Percentiles rank a stretch among this genome's conserved stretches.
phyloP scores from a whole-genome alignment of 345 rosid species.

The Citrus hindsii region DNA sequence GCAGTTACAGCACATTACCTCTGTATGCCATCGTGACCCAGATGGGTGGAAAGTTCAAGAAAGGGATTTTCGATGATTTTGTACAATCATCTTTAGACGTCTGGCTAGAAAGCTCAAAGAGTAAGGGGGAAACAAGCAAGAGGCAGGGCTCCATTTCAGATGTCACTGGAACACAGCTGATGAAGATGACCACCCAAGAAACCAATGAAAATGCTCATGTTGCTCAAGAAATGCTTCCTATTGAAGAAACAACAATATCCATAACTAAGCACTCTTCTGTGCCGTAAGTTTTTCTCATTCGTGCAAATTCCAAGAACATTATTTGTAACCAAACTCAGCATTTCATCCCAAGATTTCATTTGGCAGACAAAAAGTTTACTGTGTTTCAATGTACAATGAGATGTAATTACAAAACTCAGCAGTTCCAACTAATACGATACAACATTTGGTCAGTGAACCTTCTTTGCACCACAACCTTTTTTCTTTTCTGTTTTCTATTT shows the following conservation, averaged over 20 bases:
- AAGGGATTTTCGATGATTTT: constrained; percentile 35
- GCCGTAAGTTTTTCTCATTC: no score
- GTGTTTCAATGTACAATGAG: background rate
- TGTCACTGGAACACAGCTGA: background rate
- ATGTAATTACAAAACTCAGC: background rate
- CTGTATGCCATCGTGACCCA: constrained; percentile 71
- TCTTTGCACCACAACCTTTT: background rate
- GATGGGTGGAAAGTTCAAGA: constrained; percentile 76
- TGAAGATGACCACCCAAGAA: constrained; percentile 11
- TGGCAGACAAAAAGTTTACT: background rate
- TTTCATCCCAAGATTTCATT: background rate
- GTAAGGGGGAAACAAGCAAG: constrained; percentile 17
- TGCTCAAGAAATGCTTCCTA: constrained; percentile 8
- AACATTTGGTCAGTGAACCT: background rate
- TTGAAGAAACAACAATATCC: constrained; percentile 6
- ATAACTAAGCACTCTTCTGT: background rate
- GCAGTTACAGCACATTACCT: constrained; percentile 88
- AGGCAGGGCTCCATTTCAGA: background rate
- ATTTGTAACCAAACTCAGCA: background rate
- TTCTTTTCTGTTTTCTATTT: background rate
- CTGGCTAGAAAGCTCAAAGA: constrained; percentile 24
- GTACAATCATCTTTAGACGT: constrained; percentile 17
- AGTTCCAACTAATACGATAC: background rate
- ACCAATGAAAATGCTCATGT: background rate
- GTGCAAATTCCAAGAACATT: background rate